These are phyloP conservation scores for Gossypium laxum DNA, from an alignment of 441 rosid genomes.

Conservation along the genomic window DNA sequence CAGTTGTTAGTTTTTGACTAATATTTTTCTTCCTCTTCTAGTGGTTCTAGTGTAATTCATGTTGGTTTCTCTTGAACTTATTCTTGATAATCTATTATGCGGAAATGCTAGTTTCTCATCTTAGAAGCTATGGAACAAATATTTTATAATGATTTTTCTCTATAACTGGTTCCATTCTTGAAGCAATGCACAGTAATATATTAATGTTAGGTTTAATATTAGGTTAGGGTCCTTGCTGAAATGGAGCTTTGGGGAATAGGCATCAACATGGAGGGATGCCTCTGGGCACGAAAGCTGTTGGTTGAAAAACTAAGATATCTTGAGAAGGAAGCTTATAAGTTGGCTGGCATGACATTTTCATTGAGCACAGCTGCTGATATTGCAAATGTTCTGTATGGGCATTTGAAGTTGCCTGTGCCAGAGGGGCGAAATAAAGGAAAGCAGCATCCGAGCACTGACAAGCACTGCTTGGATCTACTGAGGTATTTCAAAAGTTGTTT, in stretches of 20 bases:
- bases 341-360: slow-evolving; percentile 84
- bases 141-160: not conserved
- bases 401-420: slow-evolving; percentile 75
- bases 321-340: slow-evolving; percentile 71
- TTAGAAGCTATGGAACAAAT: not conserved
- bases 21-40: slow-evolving; percentile 5
- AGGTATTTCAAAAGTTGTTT: slow-evolving; percentile 38
- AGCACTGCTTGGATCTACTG: slow-evolving; percentile 75
- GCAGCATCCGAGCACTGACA: slow-evolving; percentile 86
- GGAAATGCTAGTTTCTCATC: slow-evolving; percentile 6
- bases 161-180: slow-evolving; percentile 3
- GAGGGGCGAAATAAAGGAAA: slow-evolving; percentile 56
- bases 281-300: slow-evolving; percentile 56
- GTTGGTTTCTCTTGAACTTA: not conserved
- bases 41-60: not conserved
- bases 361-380: slow-evolving; percentile 72
- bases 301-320: slow-evolving; percentile 66
- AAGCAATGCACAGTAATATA: slow-evolving; percentile 7
- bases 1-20: not conserved
- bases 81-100: not conserved
- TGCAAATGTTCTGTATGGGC: slow-evolving; percentile 73
- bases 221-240: slow-evolving; percentile 89
- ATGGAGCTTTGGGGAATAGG: slow-evolving; percentile 97
- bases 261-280: slow-evolving; percentile 86
- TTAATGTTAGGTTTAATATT: slow-evolving; percentile 20